Percentiles rank a stretch among this genome's conserved stretches.
Evolutionary conservation across 345 rosid species (phyloP).

Genomic region (Anacardium occidentale): DNA sequence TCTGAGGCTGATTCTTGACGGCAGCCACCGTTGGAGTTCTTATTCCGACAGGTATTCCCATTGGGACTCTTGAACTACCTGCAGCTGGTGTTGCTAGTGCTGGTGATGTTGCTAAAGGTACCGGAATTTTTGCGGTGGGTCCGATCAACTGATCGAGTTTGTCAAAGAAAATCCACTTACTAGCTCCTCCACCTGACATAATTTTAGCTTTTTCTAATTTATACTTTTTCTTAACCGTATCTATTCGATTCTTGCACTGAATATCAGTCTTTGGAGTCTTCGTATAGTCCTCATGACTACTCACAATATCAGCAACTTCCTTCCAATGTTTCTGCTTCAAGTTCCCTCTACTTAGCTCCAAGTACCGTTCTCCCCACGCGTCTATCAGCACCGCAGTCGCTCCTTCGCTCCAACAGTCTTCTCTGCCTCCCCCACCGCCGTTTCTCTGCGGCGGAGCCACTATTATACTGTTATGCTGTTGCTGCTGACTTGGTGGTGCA

Average conservation of each 20-base stretch:
- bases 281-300: slow-evolving; percentile 58
- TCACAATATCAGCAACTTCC: slow-evolving; percentile 91
- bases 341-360: slow-evolving; percentile 92
- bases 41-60: slow-evolving; percentile 58
- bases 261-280: slow-evolving; percentile 78
- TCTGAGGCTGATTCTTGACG: slow-evolving; percentile 32
- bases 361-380: slow-evolving; percentile 90
- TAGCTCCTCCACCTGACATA: slow-evolving; percentile 48
- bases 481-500: slow-evolving; percentile 24
- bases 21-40: slow-evolving; percentile 22
- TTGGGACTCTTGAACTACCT: slow-evolving; percentile 41
- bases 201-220: slow-evolving; percentile 72
- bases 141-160: slow-evolving; percentile 65
- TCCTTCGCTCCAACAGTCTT: slow-evolving; percentile 96
- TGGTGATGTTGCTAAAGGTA: slow-evolving; percentile 19
- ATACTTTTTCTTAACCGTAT: slow-evolving; percentile 96
- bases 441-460: slow-evolving; percentile 38
- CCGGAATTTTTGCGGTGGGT: slow-evolving; percentile 39
- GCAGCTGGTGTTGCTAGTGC: slow-evolving; percentile 13
- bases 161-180: slow-evolving; percentile 79
- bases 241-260: slow-evolving; percentile 96
- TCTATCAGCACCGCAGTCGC: slow-evolving; percentile 82
- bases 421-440: slow-evolving; percentile 60
- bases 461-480: slow-evolving; percentile 23
- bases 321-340: slow-evolving; percentile 97